Evolutionary conservation across 129 eudicot genomes (phyloP), one percentile per base, ranked within the genome.

Genomic region (Flaveria brownii): DNA sequence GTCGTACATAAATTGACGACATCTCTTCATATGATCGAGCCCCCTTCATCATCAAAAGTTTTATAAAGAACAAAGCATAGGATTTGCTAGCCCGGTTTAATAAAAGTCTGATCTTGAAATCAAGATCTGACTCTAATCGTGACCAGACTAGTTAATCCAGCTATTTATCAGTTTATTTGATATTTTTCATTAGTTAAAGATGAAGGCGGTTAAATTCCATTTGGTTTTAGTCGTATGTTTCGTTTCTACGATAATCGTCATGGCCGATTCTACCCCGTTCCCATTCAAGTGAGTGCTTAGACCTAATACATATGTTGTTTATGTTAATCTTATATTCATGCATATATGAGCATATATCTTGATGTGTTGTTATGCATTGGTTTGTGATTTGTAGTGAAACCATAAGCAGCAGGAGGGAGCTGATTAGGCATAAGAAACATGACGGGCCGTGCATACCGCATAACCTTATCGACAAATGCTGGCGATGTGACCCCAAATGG

Each of bases 401-500:
- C 41, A 83, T 82, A 57, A 75, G 68, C 75, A 81, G 82, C 8
- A 81, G 97, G 74, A 86, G 96, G 85, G 59, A 42, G 20, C 77
- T 88, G 0, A 75, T 47, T 9, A 77, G 73, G 76, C 71, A 73
- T 18, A 82, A 73, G 60, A 69, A 47, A 28, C 57, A 68, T n/a
- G 0, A 13, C 0, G 93, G 93, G 8, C 86, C 87, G n/a, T 92
- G 97, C 77, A 25, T 8, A 77, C 88, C 87, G 33, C 82, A 87
- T 45, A 92, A 92, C 83, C 88, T 82, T 1, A 89, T 92, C 22
- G 97, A 92, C 83, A 75, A 57, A 80, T 89, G 93, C 59, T 87
- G 96, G 97, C 82, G 96, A 46, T 92, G 97, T 77, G 78, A 86
- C 22, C 83, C 76, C 0, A 80, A 92, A 55, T 92, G 97, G 96